phyloP scores from a whole-genome alignment of 2,329 filamentous ascomycete genomes.

The Trichoderma sp. region DNA sequence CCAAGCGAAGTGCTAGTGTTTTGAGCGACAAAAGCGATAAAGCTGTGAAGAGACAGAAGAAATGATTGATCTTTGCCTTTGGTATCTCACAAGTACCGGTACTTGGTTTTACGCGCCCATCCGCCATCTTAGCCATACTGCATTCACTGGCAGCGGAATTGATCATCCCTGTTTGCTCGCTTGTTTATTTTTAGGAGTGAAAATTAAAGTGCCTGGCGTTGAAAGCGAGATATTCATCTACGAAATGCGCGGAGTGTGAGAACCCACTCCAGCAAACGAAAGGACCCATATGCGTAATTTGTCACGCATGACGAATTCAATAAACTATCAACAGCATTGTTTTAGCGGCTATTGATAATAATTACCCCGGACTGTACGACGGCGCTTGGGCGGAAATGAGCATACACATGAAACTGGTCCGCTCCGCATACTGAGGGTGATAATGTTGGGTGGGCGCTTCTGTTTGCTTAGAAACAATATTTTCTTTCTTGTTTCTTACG shows the following conservation, averaged over 20 bases:
- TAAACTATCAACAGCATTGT: not conserved
- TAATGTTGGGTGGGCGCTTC: constrained; percentile 15
- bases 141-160: not conserved
- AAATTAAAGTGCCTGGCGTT: not conserved
- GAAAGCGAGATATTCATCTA: constrained; percentile 13
- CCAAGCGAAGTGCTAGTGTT: constrained; percentile 84
- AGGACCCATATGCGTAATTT: constrained; percentile 4
- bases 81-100: constrained; percentile 35
- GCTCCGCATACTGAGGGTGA: not conserved
- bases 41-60: constrained; percentile 61
- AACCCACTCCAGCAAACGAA: not conserved
- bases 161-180: not conserved
- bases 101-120: constrained; percentile 32
- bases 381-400: not conserved
- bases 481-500: not conserved
- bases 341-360: not conserved
- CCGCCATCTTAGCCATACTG: not conserved
- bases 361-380: not conserved
- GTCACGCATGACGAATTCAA: not conserved
- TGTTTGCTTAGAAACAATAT: not conserved
- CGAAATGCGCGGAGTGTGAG: constrained; percentile 4
- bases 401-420: not conserved
- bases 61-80: constrained; percentile 37
- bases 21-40: constrained; percentile 71
- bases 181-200: not conserved